Percentiles rank a stretch among this genome's conserved stretches.
phyloP scores from a whole-genome alignment of 2,329 filamentous ascomycete species.

The Penicillium sp. region DNA sequence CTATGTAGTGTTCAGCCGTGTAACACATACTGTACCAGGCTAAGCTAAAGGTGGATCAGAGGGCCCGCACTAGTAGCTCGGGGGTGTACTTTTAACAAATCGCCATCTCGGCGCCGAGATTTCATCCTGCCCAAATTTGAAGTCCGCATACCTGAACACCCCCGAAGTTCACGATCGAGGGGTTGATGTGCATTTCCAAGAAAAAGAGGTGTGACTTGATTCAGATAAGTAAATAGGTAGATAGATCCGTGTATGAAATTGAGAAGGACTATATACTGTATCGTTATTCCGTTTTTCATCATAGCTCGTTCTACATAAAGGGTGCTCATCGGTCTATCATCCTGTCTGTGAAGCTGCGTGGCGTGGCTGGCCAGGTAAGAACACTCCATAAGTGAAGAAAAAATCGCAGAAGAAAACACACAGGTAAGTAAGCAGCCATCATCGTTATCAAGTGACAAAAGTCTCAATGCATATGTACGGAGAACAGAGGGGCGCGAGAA shows the following conservation, averaged over 20 bases:
- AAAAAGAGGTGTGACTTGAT: not conserved
- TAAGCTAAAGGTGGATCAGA: too few species aligned
- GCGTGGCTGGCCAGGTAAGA: not conserved
- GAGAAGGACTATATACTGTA: constrained; percentile 1
- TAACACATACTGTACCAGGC: too few species aligned
- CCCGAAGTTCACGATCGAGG: not conserved
- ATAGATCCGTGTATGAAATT: not conserved
- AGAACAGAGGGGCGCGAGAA: not conserved
- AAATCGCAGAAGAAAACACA: not conserved
- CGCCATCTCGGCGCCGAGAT: not conserved
- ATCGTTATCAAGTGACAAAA: not conserved
- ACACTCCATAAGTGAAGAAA: not conserved
- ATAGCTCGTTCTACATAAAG: not conserved
- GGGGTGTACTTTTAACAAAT: too few species aligned
- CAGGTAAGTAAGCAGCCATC: not conserved
- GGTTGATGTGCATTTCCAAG: not conserved
- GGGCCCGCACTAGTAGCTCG: too few species aligned
- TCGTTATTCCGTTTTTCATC: not conserved
- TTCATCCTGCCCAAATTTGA: not conserved
- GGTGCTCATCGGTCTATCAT: not conserved
- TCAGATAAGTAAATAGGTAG: not conserved
- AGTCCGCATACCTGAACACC: not conserved
- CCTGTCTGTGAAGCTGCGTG: not conserved
- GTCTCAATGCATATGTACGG: not conserved
- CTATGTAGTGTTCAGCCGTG: too few species aligned